A percentile compares a stretch with the other conserved stretches of the same genome.
Conservation (phyloP, 2,329 filamentous ascomycete genomes). For the Tolypocladium ophioglossoides region DNA sequence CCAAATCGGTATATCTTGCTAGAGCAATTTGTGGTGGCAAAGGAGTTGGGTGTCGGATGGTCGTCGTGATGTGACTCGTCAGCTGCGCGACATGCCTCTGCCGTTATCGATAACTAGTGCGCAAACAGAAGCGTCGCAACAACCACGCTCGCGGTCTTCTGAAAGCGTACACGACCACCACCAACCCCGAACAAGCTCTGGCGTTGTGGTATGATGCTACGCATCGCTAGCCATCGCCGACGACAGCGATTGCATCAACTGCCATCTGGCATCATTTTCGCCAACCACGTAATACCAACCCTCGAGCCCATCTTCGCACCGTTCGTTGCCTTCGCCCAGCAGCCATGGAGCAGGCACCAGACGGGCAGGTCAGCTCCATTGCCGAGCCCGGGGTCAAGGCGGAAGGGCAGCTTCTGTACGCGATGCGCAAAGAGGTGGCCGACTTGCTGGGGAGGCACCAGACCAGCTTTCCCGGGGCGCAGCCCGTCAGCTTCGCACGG, state of each 20-base stretch:
- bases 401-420: conserved; percentile 44
- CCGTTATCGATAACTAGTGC: neutral
- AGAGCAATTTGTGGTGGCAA: neutral
- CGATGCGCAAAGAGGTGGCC: conserved; percentile 65
- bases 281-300: neutral
- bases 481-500: conserved; percentile 84
- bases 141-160: neutral
- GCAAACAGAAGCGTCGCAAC: neutral
- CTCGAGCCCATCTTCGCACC: neutral
- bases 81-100: neutral
- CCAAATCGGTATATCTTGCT: neutral
- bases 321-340: neutral
- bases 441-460: conserved; percentile 60
- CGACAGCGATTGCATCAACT: neutral
- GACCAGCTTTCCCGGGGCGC: conserved; percentile 72
- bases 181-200: neutral
- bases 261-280: neutral
- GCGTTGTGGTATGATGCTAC: neutral
- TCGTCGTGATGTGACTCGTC: neutral
- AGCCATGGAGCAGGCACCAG: conserved; percentile 18
- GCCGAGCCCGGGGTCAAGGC: conserved; percentile 56
- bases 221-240: neutral
- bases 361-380: conserved; percentile 36
- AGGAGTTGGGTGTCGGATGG: neutral
- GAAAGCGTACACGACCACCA: neutral